Evolutionary conservation across 1,284 basidiomycete genomes (phyloP).

Genomic region (Cryptococcus sp.): DNA sequence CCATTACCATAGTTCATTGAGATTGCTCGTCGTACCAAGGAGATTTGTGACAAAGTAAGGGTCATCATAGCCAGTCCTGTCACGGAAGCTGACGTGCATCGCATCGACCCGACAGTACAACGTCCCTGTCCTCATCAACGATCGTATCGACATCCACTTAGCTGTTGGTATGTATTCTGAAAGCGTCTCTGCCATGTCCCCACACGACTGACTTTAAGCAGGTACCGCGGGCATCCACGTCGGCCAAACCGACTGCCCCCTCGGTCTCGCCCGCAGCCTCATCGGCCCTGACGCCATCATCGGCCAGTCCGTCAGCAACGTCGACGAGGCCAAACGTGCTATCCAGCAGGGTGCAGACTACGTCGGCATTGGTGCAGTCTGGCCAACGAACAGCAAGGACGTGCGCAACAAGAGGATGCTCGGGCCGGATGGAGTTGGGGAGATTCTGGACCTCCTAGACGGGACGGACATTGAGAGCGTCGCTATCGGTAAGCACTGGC

Average conservation of each 20-base stretch:
- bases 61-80: not conserved
- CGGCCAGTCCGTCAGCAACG: constrained; percentile 73
- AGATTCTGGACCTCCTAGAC: constrained; percentile 62
- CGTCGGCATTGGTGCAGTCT: constrained; percentile 79
- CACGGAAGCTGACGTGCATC: not conserved
- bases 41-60: constrained; percentile 63
- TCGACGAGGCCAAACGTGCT: constrained; percentile 59
- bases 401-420: constrained; percentile 56
- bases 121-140: constrained; percentile 87
- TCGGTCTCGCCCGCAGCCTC: constrained; percentile 63
- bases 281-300: constrained; percentile 71
- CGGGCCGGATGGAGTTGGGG: constrained; percentile 64
- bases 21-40: constrained; percentile 68
- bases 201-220: constrained; percentile 5
- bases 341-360: constrained; percentile 65
- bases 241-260: constrained; percentile 85
- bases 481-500: constrained; percentile 65
- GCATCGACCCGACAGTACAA: constrained; percentile 55
- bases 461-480: constrained; percentile 66
- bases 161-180: constrained; percentile 55
- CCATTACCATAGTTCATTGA: constrained; percentile 63
- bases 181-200: not conserved
- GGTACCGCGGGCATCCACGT: constrained; percentile 77
- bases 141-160: constrained; percentile 81
- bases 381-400: constrained; percentile 69